Conservation (phyloP, 768 basidiomycete species). For the Mycena haematopus region DNA sequence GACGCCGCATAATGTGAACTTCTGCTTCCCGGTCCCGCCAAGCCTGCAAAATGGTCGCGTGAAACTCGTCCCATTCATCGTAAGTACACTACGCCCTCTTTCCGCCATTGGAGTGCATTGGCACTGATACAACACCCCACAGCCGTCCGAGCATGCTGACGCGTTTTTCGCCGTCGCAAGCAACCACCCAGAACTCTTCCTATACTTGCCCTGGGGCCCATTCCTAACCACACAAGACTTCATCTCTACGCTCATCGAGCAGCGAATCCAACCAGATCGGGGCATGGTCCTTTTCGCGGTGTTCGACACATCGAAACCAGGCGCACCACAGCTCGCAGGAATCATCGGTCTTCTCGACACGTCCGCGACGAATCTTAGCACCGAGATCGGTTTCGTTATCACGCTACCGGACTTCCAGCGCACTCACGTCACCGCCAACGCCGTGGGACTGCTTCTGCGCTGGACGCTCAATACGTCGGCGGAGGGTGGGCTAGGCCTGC, state of each 20-base stretch:
- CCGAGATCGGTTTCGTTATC: conserved; percentile 63
- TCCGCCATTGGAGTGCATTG: neutral
- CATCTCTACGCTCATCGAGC: conserved; percentile 41
- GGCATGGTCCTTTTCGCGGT: conserved; percentile 55
- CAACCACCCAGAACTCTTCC: conserved; percentile 48
- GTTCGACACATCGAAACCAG: conserved; percentile 47
- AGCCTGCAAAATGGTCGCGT: conserved; percentile 53
- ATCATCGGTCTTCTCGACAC: conserved; percentile 58
- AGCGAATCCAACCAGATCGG: conserved; percentile 42
- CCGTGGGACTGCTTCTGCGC: conserved; percentile 55
- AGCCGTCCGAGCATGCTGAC: conserved; percentile 55
- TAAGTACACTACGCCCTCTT: conserved; percentile 31
- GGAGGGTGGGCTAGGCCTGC: conserved; percentile 56
- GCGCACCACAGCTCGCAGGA: conserved; percentile 50
- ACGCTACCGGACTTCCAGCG: conserved; percentile 65
- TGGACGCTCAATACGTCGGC: conserved; percentile 50
- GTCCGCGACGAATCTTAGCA: conserved; percentile 45
- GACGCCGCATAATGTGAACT: conserved; percentile 47
- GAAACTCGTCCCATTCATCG: conserved; percentile 58
- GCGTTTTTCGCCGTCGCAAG: conserved; percentile 43
- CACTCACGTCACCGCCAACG: conserved; percentile 67
- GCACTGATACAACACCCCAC: neutral
- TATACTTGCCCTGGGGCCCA: conserved; percentile 59
- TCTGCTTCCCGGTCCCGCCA: conserved; percentile 55
- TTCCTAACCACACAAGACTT: conserved; percentile 47